phyloP scores from a whole-genome alignment of 2,329 filamentous ascomycete species.

The Botryosphaeria dothidea region DNA sequence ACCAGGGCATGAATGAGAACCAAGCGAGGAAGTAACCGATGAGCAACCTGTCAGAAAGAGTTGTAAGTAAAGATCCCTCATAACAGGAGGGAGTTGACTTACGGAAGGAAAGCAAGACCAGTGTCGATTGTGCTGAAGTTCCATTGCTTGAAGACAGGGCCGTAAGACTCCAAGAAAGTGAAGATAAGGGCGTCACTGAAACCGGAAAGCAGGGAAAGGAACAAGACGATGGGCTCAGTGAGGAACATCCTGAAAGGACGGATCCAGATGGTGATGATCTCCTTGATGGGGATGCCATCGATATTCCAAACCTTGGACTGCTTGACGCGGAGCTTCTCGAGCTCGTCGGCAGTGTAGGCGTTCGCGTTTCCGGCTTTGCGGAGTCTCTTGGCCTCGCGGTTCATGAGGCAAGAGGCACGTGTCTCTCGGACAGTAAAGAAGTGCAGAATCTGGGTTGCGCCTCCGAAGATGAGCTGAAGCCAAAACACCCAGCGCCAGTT shows the following conservation, averaged over 20 bases:
- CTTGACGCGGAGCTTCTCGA: conserved; percentile 38
- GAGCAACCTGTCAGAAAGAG: conserved; percentile 47
- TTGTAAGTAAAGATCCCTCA: background rate
- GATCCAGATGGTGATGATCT: conserved; percentile 53
- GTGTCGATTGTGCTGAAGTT: conserved; percentile 57
- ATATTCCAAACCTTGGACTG: conserved; percentile 21
- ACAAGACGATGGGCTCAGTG: conserved; percentile 72
- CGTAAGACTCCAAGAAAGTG: conserved; percentile 72
- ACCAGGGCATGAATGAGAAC: conserved; percentile 58
- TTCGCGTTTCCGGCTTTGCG: conserved; percentile 62
- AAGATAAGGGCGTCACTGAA: conserved; percentile 77
- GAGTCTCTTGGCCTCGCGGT: conserved; percentile 72
- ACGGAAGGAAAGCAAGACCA: conserved; percentile 63
- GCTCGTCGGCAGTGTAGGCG: conserved; percentile 72
- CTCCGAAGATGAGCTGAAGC: conserved; percentile 80
- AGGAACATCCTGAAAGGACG: conserved; percentile 73
- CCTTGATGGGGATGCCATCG: conserved; percentile 42
- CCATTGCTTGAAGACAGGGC: conserved; percentile 68
- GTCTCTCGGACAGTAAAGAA: conserved; percentile 74
- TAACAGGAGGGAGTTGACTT: conserved; percentile 11
- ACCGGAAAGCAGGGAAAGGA: conserved; percentile 68
- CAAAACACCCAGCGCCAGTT: conserved; percentile 75
- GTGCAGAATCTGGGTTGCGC: conserved; percentile 65
- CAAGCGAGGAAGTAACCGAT: conserved; percentile 67
- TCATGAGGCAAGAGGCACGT: conserved; percentile 71